Base-by-base conservation (phyloP, 129 eudicot genomes). In the Sambucus nigra region DNA sequence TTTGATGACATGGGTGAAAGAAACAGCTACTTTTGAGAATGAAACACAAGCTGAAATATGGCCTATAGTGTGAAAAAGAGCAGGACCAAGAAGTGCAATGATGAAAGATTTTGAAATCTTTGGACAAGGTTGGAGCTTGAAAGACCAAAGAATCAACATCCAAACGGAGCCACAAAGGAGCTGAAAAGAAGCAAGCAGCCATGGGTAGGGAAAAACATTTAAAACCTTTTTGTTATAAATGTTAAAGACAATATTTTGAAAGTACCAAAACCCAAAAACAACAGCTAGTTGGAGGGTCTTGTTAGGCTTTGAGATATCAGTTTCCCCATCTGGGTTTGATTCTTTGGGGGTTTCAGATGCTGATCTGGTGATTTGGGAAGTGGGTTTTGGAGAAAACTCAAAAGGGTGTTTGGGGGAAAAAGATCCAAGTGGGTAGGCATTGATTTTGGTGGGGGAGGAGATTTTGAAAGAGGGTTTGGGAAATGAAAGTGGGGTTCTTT, bases 21-120 rank as follows among this genome's bases (percentile, higher is more conserved):
- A 91, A 63, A 91, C 98, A 47, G 98, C 98, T 12, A 91, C 98
- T 63, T 91, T 91, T 0, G 98, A 91, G 75, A 91, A 91, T 3
- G 98, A 91, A 59, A 91, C 98, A 63, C 98, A 91, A 7, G 98
- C 98, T 29, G 98, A 91, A 25, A 91, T 91, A 70, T 91, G 98
- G 46, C 98, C 98, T 55, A 91, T 69, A 0, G 98, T 85, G 78
- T 91, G 98, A 63, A 91, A 91, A 11, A 91, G 78, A 0, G 98
- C 94, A 66, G 98, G 98, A 3, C 98, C 98, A 41, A 91, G 82
- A 46, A 85, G 73, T 5, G 97, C 97, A 47, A 84, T 27, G 12
- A 88, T 75, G 32, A 84, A 88, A 12, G 87, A 69, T 22, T 80
- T 88, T 8, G 82, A 70, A 42, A 88, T 61, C 32, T 84, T 88